Conservation (phyloP, 495 filamentous ascomycete genomes). For the Alectoria sarmentosa region DNA sequence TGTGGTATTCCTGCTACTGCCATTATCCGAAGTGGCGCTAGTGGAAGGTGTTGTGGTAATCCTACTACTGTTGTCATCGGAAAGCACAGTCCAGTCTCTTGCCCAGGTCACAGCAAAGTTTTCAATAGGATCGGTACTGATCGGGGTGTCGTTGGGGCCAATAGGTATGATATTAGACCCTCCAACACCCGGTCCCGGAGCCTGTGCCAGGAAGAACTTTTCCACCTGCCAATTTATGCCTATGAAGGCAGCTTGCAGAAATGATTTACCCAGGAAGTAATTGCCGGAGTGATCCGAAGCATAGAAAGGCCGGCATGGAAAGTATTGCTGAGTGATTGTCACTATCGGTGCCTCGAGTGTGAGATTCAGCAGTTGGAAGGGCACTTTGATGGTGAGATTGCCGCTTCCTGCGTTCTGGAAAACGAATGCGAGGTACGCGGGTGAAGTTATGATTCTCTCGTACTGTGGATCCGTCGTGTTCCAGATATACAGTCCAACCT, state of each 20-base stretch:
- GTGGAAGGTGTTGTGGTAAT: neutral
- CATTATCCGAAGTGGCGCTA: neutral
- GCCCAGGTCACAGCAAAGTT: conserved; percentile 36
- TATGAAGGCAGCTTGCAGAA: conserved; percentile 51
- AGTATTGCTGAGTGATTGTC: conserved; percentile 38
- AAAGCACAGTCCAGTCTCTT: conserved; percentile 32
- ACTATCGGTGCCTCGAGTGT: conserved; percentile 44
- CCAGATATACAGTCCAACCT: conserved; percentile 45
- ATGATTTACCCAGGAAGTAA: conserved; percentile 45
- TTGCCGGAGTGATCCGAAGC: conserved; percentile 17
- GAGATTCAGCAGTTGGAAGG: conserved; percentile 47
- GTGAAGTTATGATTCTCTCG: conserved; percentile 37
- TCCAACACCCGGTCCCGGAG: conserved; percentile 37
- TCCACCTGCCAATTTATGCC: conserved; percentile 44
- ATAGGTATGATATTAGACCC: conserved; percentile 20
- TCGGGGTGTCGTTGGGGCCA: conserved; percentile 19
- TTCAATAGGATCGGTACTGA: conserved; percentile 25
- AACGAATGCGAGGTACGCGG: conserved; percentile 44
- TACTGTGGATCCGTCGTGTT: conserved; percentile 38
- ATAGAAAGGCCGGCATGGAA: conserved; percentile 41
- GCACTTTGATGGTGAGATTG: conserved; percentile 45
- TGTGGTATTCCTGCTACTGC: neutral
- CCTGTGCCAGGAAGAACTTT: conserved; percentile 44
- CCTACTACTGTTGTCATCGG: neutral
- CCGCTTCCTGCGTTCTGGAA: conserved; percentile 28